Base-by-base conservation (phyloP, 2,329 filamentous ascomycete species). In the Aspergillus clavatus region DNA sequence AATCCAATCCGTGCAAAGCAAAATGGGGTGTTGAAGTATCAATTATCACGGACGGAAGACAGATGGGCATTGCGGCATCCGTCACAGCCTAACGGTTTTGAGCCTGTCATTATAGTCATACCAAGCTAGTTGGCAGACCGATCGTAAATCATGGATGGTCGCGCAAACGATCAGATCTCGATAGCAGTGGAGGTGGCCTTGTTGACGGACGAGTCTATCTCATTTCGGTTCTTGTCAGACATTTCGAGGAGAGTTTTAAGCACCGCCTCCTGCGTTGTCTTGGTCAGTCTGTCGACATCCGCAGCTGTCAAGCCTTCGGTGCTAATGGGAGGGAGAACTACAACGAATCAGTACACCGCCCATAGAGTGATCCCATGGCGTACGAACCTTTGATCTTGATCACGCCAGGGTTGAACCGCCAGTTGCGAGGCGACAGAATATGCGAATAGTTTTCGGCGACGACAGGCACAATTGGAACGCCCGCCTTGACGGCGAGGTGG, bases 401-500 rank as follows among this genome's bases (percentile, higher is more conserved):
- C 35, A 69, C 76, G 35, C 87, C 87, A 0, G 80, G 68, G 36
- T 79, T 81, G 61, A 91, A 91, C 31, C 80, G 72, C 56, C 80
- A 63, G 36, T 74, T 73, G 69, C 83, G 82, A 56, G 83, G 68
- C 58, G 81, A 82, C 52, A 90, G 70, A 26, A 90, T 63, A 62
- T 89, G 80, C 57, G 83, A 83, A 67, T 91, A 91, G 70, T 89
- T 90, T 63, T 86, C 86, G 23, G 82, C 80, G 38, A 89, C 84
- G 27, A 94, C 79, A 0, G 93, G 93, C 3, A 98, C 84, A 58
- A 98, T 87, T 21, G 90, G 90, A 5, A 96, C 93, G 54, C 89
- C 86, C 2, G 91, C 91, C 75, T 97, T 87, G 16, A 98, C 81
- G 37, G 93, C 93, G 26, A 98, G 78, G 68, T 98, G 91, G 71